Percentiles rank a stretch among this genome's conserved stretches.
Evolutionary conservation across 441 rosid genomes (phyloP).

Genomic region (Biscutella laevigata): DNA sequence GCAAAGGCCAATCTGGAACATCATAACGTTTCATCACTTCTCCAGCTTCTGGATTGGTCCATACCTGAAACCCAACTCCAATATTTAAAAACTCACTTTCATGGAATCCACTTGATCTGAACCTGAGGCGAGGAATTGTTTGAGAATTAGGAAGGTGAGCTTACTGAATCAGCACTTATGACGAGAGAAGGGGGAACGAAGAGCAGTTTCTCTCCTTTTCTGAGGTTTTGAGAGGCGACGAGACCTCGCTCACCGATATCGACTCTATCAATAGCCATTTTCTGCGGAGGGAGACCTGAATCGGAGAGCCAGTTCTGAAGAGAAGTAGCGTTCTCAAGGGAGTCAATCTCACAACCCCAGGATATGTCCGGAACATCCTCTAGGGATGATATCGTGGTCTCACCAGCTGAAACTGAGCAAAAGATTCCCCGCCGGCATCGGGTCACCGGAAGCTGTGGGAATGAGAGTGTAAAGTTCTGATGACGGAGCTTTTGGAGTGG

Average conservation of each 20-base stretch:
- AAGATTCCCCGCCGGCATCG: conserved; percentile 26
- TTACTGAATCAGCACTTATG: conserved; percentile 77
- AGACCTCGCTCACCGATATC: conserved; percentile 83
- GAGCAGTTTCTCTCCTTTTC: conserved; percentile 87
- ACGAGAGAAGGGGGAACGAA: conserved; percentile 90
- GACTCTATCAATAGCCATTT: conserved; percentile 68
- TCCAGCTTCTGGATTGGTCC: conserved; percentile 72
- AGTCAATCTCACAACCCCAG: conserved; percentile 90
- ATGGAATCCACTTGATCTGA: conserved; percentile 3
- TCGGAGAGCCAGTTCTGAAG: conserved; percentile 76
- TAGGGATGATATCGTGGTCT: conserved; percentile 25
- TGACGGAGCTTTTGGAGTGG: conserved; percentile 25
- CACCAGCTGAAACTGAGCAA: conserved; percentile 45
- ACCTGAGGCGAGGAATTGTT: background rate
- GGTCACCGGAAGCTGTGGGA: conserved; percentile 7
- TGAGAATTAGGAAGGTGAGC: conserved; percentile 3
- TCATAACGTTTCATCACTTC: conserved; percentile 56
- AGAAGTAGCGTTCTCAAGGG: conserved; percentile 66
- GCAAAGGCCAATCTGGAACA: conserved; percentile 97
- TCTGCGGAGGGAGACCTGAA: conserved; percentile 79
- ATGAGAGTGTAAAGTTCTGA: conserved; percentile 1
- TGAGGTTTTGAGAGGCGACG: conserved; percentile 73
- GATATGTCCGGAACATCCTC: conserved; percentile 38
- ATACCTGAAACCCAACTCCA: conserved; percentile 35
- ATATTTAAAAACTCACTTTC: background rate